Conservation (phyloP, 768 basidiomycete genomes). For the Lentinula boryana region DNA sequence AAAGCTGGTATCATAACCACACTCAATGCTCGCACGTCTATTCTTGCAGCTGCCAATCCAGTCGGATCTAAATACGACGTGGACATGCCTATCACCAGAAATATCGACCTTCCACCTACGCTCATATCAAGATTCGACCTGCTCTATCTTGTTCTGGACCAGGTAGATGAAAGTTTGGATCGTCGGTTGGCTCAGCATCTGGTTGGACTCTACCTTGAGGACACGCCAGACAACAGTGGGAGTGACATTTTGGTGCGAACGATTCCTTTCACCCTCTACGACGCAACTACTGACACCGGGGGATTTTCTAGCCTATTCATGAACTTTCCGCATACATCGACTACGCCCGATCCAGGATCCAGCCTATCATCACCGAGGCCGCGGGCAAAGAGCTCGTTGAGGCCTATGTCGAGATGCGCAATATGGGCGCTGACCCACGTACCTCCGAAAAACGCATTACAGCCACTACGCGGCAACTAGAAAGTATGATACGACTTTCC, state of each 20-base stretch:
- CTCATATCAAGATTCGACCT: conserved; percentile 97
- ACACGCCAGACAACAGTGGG: conserved; percentile 60
- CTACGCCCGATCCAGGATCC: conserved; percentile 80
- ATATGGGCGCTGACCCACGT: conserved; percentile 84
- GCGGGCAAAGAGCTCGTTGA: conserved; percentile 81
- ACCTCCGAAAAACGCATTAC: conserved; percentile 92
- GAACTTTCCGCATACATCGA: conserved; percentile 93
- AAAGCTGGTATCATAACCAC: conserved; percentile 99
- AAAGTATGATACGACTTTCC: conserved; percentile 92
- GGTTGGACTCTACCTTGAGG: conserved; percentile 91
- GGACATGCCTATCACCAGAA: conserved; percentile 85
- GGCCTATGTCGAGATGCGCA: conserved; percentile 92
- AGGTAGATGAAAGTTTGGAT: conserved; percentile 86
- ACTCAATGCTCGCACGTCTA: conserved; percentile 95
- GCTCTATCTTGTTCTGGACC: conserved; percentile 91
- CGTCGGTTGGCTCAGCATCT: conserved; percentile 87
- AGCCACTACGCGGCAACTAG: conserved; percentile 94
- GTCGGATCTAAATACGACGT: conserved; percentile 95
- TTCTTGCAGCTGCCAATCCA: conserved; percentile 96
- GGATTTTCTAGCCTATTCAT: conserved; percentile 62
- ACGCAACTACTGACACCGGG: background rate
- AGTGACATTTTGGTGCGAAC: conserved; percentile 73
- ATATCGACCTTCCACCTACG: conserved; percentile 97
- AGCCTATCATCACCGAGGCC: conserved; percentile 81
- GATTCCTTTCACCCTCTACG: background rate